These are phyloP conservation scores for Nadsonia starkeyi-henricii DNA, from an alignment of 1,139 yeast genomes.

Conservation along the genomic window DNA sequence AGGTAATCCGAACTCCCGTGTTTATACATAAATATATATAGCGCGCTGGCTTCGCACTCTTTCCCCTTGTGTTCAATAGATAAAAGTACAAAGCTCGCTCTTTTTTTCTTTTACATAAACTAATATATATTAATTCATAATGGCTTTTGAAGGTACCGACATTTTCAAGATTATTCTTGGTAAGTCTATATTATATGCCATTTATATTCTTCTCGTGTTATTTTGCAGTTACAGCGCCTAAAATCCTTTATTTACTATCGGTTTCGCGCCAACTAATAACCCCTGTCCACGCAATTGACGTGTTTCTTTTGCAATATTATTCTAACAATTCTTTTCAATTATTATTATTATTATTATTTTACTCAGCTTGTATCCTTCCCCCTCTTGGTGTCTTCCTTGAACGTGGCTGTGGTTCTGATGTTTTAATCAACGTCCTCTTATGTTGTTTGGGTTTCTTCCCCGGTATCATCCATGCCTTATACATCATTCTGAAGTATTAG, in stretches of 20 bases:
- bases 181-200: too few relatives aligned
- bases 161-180: slow-evolving; percentile 44
- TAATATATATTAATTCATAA: slow-evolving; percentile 8
- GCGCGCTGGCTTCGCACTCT: too few relatives aligned
- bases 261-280: too few relatives aligned
- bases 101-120: too few relatives aligned
- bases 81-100: too few relatives aligned
- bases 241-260: too few relatives aligned
- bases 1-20: too few relatives aligned
- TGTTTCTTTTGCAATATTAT: too few relatives aligned
- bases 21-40: too few relatives aligned
- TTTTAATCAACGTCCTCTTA: slow-evolving; percentile 46
- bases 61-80: too few relatives aligned
- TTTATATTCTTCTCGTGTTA: neutral
- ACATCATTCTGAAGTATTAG: slow-evolving; percentile 28
- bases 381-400: slow-evolving; percentile 67
- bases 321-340: neutral
- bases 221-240: neutral
- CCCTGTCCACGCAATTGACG: too few relatives aligned
- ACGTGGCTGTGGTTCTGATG: slow-evolving; percentile 43
- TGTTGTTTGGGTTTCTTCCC: slow-evolving; percentile 52
- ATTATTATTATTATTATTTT: too few relatives aligned
- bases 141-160: slow-evolving; percentile 25
- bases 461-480: slow-evolving; percentile 49
- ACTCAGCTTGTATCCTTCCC: slow-evolving; percentile 46